A percentile compares a stretch with the other conserved stretches of the same genome.
Evolutionary conservation across 371 early-diverging fungal species (phyloP).

Genomic region (Syncephalastrum sp.): DNA sequence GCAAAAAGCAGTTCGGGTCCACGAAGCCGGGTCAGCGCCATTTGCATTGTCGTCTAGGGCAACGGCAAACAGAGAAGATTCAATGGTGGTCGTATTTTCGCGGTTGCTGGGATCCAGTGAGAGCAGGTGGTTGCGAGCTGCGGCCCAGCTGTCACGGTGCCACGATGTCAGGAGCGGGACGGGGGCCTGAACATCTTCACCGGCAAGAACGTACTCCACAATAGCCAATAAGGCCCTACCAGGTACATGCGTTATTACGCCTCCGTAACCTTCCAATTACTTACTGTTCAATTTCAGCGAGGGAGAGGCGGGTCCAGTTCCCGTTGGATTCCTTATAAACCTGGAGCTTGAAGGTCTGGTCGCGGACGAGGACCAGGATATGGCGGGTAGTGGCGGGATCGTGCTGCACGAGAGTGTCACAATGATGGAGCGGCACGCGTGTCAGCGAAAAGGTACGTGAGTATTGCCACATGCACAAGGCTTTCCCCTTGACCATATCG

Average conservation of each 20-base stretch:
- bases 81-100: slow-evolving; percentile 50
- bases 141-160: slow-evolving; percentile 84
- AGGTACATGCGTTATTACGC: slow-evolving; percentile 4
- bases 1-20: slow-evolving; percentile 45
- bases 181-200: slow-evolving; percentile 46
- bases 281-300: slow-evolving; percentile 76
- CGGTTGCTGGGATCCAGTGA: slow-evolving; percentile 53
- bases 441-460: slow-evolving; percentile 73
- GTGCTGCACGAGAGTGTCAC: slow-evolving; percentile 57
- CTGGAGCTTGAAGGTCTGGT: slow-evolving; percentile 78
- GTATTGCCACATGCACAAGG: slow-evolving; percentile 87
- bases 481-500: slow-evolving; percentile 52
- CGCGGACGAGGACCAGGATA: slow-evolving; percentile 69
- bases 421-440: slow-evolving; percentile 74
- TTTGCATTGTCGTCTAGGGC: slow-evolving; percentile 70
- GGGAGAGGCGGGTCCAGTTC: slow-evolving; percentile 47
- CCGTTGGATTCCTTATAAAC: slow-evolving; percentile 50
- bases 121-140: slow-evolving; percentile 60
- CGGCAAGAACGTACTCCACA: slow-evolving; percentile 43
- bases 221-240: slow-evolving; percentile 26
- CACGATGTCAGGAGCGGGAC: slow-evolving; percentile 81
- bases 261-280: neutral
- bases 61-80: slow-evolving; percentile 72
- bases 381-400: slow-evolving; percentile 57
- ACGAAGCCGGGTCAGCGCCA: slow-evolving; percentile 29